Conservation (phyloP, 108 stramenopile species). For the Aurantiochytrium sp. region DNA sequence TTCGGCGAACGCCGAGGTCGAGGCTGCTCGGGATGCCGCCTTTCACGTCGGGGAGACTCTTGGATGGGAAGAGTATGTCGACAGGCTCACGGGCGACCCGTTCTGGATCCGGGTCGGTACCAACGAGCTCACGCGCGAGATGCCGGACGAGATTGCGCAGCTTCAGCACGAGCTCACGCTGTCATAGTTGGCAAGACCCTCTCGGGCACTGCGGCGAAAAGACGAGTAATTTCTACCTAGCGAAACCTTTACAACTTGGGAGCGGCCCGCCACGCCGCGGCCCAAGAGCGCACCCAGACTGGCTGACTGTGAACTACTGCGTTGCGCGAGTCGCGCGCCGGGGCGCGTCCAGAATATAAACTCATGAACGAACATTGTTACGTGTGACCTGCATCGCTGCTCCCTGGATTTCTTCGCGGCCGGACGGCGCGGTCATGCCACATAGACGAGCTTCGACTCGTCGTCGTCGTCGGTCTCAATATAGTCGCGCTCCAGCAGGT, state of each 20-base stretch:
- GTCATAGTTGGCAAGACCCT: background rate
- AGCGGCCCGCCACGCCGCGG: too few relatives aligned
- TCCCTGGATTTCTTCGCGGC: background rate
- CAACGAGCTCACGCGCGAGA: background rate
- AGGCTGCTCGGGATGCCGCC: background rate
- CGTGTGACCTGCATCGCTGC: too few relatives aligned
- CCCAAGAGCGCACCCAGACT: too few relatives aligned
- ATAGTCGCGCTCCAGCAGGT: conserved; percentile 89
- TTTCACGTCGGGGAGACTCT: background rate
- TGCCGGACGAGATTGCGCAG: background rate
- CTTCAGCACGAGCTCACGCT: background rate
- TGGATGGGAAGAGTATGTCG: conserved; percentile 28
- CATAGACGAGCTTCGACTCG: conserved; percentile 63
- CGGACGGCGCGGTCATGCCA: conserved; percentile 28
- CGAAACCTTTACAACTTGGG: too few relatives aligned
- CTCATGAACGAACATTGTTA: too few relatives aligned
- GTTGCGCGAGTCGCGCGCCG: too few relatives aligned
- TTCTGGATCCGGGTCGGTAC: background rate
- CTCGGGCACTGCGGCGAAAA: too few relatives aligned
- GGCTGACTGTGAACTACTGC: too few relatives aligned
- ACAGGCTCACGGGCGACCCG: background rate
- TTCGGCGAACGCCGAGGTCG: background rate
- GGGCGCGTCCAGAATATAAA: too few relatives aligned
- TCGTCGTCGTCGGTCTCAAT: conserved; percentile 78
- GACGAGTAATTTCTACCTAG: too few relatives aligned